A percentile compares a stretch with the other conserved stretches of the same genome.
Evolutionary conservation across 2,329 filamentous ascomycete genomes (phyloP).

Genomic region (Blastomyces percursus): DNA sequence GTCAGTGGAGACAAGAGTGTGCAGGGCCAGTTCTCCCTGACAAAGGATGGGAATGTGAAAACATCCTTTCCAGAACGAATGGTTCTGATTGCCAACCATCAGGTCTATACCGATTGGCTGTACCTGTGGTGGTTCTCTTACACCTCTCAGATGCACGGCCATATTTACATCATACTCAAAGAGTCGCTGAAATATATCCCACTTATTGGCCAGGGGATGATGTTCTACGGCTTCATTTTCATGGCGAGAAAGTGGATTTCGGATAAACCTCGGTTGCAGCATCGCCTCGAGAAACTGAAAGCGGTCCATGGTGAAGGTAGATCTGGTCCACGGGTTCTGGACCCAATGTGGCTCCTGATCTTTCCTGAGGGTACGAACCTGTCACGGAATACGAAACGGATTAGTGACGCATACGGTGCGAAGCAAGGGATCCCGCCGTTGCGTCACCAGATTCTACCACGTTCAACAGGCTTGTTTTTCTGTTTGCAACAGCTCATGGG

Average conservation of each 20-base stretch:
- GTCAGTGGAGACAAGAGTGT: slow-evolving; percentile 53
- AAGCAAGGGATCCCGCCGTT: slow-evolving; percentile 48
- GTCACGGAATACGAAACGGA: slow-evolving; percentile 44
- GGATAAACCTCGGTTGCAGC: slow-evolving; percentile 49
- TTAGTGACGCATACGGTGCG: slow-evolving; percentile 46
- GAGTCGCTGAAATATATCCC: slow-evolving; percentile 54
- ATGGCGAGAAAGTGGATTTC: slow-evolving; percentile 52
- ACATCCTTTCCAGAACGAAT: slow-evolving; percentile 51
- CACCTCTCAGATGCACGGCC: slow-evolving; percentile 53
- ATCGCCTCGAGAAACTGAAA: slow-evolving; percentile 47
- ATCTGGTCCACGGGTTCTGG: slow-evolving; percentile 35
- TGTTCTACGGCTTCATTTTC: slow-evolving; percentile 58
- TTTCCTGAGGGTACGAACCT: slow-evolving; percentile 57
- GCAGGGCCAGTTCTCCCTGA: slow-evolving; percentile 46
- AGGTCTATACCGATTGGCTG: slow-evolving; percentile 59
- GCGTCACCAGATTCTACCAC: slow-evolving; percentile 49
- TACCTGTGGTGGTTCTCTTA: slow-evolving; percentile 60
- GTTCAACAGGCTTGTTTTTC: slow-evolving; percentile 51
- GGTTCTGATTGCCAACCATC: slow-evolving; percentile 54
- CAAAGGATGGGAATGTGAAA: slow-evolving; percentile 46
- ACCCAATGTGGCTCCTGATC: slow-evolving; percentile 57
- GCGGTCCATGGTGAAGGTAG: slow-evolving; percentile 40
- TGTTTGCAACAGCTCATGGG: slow-evolving; percentile 49
- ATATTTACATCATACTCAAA: slow-evolving; percentile 56
- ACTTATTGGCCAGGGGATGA: slow-evolving; percentile 51